phyloP scores from a whole-genome alignment of 1,284 basidiomycete species.

The Agroathelia rolfsii region DNA sequence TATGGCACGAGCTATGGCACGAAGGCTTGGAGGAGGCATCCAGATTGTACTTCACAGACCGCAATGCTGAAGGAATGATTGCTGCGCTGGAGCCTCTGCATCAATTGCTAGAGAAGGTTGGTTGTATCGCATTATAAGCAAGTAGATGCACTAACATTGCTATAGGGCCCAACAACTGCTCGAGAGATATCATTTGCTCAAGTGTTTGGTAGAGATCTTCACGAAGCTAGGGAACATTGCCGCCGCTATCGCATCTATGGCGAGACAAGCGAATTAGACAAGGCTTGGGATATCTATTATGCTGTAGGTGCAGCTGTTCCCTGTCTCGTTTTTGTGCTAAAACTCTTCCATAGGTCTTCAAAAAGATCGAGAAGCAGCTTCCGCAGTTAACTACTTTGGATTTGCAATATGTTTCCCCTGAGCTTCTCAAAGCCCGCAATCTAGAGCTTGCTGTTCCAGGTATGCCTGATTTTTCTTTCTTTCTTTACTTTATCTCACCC shows the following conservation, averaged over 20 bases:
- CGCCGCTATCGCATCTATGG: slow-evolving; percentile 81
- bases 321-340: slow-evolving; percentile 4
- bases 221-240: slow-evolving; percentile 91
- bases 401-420: slow-evolving; percentile 95
- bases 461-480: slow-evolving; percentile 22
- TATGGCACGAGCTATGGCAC: slow-evolving; percentile 99
- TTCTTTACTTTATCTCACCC: slow-evolving; percentile 1
- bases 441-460: slow-evolving; percentile 94
- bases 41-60: slow-evolving; percentile 93
- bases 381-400: slow-evolving; percentile 88
- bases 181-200: slow-evolving; percentile 95
- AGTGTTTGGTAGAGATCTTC: slow-evolving; percentile 88
- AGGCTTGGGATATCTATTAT: slow-evolving; percentile 99
- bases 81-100: slow-evolving; percentile 89
- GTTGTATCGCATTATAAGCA: slow-evolving; percentile 17
- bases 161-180: slow-evolving; percentile 84
- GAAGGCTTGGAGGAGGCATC: slow-evolving; percentile 98
- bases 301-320: slow-evolving; percentile 35
- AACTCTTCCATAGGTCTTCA: slow-evolving; percentile 67
- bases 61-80: slow-evolving; percentile 99
- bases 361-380: slow-evolving; percentile 92
- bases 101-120: slow-evolving; percentile 82
- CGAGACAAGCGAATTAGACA: slow-evolving; percentile 87
- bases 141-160: not conserved
- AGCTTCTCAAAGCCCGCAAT: slow-evolving; percentile 81